Conservation (phyloP, 169 alveolate genomes). For the Cryptosporidium meleagridis region DNA sequence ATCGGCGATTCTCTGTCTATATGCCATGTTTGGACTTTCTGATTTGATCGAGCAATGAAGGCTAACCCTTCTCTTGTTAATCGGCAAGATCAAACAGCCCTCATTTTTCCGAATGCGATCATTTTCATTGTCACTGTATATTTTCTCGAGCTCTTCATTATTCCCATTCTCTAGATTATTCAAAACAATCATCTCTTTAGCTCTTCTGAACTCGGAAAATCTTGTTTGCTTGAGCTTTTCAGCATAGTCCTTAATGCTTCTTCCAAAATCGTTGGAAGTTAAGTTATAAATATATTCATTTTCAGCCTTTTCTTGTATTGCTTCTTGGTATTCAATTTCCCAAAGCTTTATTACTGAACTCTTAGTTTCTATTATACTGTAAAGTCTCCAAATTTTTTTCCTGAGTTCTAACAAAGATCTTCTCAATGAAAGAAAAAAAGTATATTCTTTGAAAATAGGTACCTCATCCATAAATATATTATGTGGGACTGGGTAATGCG, state of each 20-base stretch:
- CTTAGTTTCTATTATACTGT: constrained; percentile 54
- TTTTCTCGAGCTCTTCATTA: constrained; percentile 22
- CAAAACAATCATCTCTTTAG: constrained; percentile 42
- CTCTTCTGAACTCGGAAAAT: constrained; percentile 13
- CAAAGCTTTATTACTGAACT: constrained; percentile 27
- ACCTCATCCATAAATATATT: constrained; percentile 8
- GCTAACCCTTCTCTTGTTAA: constrained; percentile 45
- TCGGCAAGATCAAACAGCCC: neutral
- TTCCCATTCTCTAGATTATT: constrained; percentile 1
- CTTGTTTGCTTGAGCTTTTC: constrained; percentile 47
- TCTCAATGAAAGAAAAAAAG: constrained; percentile 25
- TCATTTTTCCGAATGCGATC: neutral
- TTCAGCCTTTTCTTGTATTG: constrained; percentile 38
- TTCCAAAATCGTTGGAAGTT: constrained; percentile 20
- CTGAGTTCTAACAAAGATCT: constrained; percentile 29
- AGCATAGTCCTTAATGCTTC: constrained; percentile 22
- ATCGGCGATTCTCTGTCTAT: neutral
- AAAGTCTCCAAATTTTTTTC: constrained; percentile 47
- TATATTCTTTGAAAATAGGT: constrained; percentile 17
- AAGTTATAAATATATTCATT: constrained; percentile 36
- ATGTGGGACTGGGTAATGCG: constrained; percentile 40
- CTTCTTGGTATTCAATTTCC: constrained; percentile 65
- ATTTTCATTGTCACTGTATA: constrained; percentile 9
- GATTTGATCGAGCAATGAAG: constrained; percentile 15
- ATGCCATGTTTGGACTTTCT: constrained; percentile 14